These are phyloP conservation scores for Aphanomyces euteiches DNA, from an alignment of 352 stramenopile genomes.

Conservation along the genomic window DNA sequence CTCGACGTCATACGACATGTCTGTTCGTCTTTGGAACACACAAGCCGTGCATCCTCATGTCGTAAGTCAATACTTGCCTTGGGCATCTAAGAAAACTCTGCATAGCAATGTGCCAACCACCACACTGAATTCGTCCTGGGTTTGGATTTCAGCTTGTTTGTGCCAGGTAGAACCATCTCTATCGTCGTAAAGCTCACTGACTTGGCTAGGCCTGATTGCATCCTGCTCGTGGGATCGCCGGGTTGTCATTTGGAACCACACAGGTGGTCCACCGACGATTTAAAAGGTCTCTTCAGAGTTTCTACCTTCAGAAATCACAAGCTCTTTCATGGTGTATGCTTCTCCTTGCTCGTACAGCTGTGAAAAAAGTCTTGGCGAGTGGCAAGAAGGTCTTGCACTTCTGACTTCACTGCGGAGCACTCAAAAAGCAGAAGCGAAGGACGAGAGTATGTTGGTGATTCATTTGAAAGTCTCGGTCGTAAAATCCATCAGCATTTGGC, in stretches of 20 bases:
- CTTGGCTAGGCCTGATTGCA: constrained; percentile 52
- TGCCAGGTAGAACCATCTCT: constrained; percentile 31
- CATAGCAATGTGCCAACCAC: constrained; percentile 67
- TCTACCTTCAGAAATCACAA: too few relatives aligned
- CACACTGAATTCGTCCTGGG: constrained; percentile 88
- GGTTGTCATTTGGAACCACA: constrained; percentile 78
- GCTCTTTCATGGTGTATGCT: too few relatives aligned
- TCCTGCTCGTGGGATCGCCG: constrained; percentile 80
- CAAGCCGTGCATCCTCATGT: constrained; percentile 57
- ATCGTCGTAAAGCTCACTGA: background rate
- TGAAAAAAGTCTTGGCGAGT: too few relatives aligned
- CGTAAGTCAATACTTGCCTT: background rate
- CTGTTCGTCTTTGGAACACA: constrained; percentile 84
- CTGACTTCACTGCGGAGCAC: too few relatives aligned
- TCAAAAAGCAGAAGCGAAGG: too few relatives aligned
- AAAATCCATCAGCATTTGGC: too few relatives aligned
- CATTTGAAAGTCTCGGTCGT: too few relatives aligned
- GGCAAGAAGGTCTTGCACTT: too few relatives aligned
- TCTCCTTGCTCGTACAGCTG: too few relatives aligned
- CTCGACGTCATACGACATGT: constrained; percentile 89
- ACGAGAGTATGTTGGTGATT: too few relatives aligned
- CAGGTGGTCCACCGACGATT: constrained; percentile 46
- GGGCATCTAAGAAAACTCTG: background rate
- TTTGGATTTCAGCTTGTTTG: constrained; percentile 81
- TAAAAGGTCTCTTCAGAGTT: too few relatives aligned